Conservation (phyloP, 352 stramenopile genomes). For the Globisporangium okanoganense region DNA sequence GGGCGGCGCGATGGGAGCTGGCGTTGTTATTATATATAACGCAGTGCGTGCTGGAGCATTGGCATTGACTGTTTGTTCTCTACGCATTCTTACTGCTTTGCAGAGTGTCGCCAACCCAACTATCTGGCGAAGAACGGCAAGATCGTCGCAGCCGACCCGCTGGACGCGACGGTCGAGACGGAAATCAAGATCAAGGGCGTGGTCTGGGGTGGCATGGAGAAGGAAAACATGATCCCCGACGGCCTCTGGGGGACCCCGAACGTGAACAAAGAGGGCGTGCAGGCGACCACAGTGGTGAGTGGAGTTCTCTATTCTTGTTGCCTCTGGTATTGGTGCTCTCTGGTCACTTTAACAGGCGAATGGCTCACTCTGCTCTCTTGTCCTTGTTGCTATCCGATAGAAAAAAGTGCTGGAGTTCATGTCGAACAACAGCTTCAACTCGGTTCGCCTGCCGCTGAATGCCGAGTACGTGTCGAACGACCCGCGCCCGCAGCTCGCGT, state of each 20-base stretch:
- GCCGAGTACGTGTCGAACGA: constrained; percentile 44
- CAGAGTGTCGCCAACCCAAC: constrained; percentile 61
- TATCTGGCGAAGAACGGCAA: constrained; percentile 54
- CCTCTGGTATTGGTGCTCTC: neutral
- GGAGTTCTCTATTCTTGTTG: neutral
- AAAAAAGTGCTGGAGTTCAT: constrained; percentile 47
- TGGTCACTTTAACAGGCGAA: neutral
- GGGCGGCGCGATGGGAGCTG: too few species aligned
- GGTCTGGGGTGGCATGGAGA: constrained; percentile 64
- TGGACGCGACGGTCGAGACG: constrained; percentile 30
- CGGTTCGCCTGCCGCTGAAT: constrained; percentile 52
- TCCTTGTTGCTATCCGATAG: constrained; percentile 6
- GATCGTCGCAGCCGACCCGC: constrained; percentile 49
- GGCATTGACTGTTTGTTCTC: neutral
- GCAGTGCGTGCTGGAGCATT: neutral
- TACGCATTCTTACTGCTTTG: neutral
- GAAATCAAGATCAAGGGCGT: constrained; percentile 66
- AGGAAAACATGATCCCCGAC: constrained; percentile 62
- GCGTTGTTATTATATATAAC: neutral
- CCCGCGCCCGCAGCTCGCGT: constrained; percentile 37
- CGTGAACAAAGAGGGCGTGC: constrained; percentile 30
- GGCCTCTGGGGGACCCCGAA: constrained; percentile 38
- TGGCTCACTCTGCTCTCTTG: neutral
- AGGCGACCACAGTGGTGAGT: constrained; percentile 48
- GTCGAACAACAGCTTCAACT: constrained; percentile 61